Conservation (phyloP, 345 rosid species). For the Corymbia maculata region DNA sequence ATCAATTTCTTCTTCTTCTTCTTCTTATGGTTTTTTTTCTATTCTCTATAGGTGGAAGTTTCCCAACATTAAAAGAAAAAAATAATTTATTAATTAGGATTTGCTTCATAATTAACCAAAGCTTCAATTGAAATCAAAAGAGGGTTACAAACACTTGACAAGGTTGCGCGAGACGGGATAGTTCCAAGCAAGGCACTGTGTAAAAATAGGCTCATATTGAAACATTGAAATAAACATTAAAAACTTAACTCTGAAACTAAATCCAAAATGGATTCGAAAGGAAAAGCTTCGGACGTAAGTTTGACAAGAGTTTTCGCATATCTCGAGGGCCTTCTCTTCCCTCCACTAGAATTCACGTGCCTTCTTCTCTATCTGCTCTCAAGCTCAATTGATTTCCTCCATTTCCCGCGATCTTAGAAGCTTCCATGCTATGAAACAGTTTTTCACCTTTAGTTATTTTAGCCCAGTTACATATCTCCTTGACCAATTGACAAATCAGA, state of each 20-base stretch:
- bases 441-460: background rate
- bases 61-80: no score
- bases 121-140: background rate
- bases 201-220: background rate
- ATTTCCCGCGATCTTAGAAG: background rate
- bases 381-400: background rate
- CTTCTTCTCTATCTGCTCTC: background rate
- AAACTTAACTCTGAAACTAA: background rate
- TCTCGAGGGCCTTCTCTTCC: background rate
- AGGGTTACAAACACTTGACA: background rate
- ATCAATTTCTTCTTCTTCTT: no score
- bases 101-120: background rate
- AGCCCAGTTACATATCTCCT: background rate
- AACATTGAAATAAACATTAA: background rate
- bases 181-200: background rate
- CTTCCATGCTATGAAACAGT: background rate
- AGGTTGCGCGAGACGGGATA: no score
- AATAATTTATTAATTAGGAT: no score
- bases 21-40: no score
- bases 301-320: background rate
- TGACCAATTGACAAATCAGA: background rate
- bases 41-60: no score
- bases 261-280: background rate
- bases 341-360: background rate
- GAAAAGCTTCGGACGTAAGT: background rate